Percentiles rank a stretch among this genome's conserved stretches.
phyloP scores from a whole-genome alignment of 441 rosid genomes.

The Gossypium laxum region DNA sequence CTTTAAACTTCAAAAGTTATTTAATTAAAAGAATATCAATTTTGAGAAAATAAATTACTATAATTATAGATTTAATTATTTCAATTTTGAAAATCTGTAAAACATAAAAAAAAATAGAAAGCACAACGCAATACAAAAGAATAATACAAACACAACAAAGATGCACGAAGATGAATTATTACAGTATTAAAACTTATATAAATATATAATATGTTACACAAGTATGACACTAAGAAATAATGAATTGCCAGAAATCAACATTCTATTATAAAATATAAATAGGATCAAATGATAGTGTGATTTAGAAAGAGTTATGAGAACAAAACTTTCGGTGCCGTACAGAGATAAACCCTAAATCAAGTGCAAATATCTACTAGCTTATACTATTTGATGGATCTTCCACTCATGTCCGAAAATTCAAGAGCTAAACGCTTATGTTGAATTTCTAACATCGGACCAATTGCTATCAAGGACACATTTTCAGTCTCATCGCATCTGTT shows the following conservation, averaged over 20 bases:
- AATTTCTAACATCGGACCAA: not conserved
- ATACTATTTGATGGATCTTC: not conserved
- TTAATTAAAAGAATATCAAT: no score
- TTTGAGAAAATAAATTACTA: no score
- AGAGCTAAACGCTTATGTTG: not conserved
- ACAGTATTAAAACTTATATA: no score
- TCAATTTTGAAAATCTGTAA: no score
- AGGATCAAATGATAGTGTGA: not conserved
- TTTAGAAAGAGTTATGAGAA: not conserved
- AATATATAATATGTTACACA: no score
- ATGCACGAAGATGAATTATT: no score
- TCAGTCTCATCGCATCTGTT: slow-evolving; percentile 1
- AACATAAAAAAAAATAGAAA: no score
- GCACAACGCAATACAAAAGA: no score
- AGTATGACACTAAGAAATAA: no score
- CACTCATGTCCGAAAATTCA: not conserved
- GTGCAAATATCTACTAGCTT: not conserved
- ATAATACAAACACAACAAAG: no score
- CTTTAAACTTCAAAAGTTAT: no score
- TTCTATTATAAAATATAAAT: not conserved
- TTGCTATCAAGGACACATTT: not conserved
- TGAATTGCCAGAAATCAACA: not conserved
- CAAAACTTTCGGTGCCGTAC: not conserved
- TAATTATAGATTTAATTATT: no score
- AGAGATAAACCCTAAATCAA: not conserved